phyloP scores from a whole-genome alignment of 371 early-diverging fungal species.

The Capillidium rhysosporum region DNA sequence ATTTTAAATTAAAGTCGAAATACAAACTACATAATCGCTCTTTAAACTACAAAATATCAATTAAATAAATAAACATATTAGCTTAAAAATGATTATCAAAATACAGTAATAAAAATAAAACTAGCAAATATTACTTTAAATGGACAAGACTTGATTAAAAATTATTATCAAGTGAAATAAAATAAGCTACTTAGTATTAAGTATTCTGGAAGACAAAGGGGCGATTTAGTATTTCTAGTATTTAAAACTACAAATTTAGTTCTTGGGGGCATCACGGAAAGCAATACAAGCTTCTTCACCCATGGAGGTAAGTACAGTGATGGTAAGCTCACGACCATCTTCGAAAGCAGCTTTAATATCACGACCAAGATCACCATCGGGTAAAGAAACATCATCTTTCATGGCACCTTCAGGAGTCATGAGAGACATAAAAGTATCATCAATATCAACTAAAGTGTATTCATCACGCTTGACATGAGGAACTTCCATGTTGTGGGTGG shows the following conservation, averaged over 20 bases:
- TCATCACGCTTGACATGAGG: conserved; percentile 81
- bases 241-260: neutral
- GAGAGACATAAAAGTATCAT: conserved; percentile 81
- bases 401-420: conserved; percentile 54
- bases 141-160: too few relatives aligned
- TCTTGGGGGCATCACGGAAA: conserved; percentile 36
- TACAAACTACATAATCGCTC: too few relatives aligned
- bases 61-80: too few relatives aligned
- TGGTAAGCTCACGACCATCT: conserved; percentile 55
- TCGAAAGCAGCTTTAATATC: conserved; percentile 52
- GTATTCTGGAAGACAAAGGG: too few relatives aligned
- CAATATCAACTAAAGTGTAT: conserved; percentile 70
- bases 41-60: too few relatives aligned
- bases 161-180: too few relatives aligned
- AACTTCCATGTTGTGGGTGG: conserved; percentile 99
- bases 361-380: conserved; percentile 71
- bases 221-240: neutral
- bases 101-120: too few relatives aligned
- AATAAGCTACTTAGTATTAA: too few relatives aligned
- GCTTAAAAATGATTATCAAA: too few relatives aligned
- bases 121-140: too few relatives aligned
- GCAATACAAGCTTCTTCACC: conserved; percentile 78
- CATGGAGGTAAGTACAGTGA: conserved; percentile 81
- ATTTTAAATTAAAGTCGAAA: too few relatives aligned
- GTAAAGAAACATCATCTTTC: conserved; percentile 92